Conservation (phyloP, 345 rosid genomes). For the Populus deltoides region DNA sequence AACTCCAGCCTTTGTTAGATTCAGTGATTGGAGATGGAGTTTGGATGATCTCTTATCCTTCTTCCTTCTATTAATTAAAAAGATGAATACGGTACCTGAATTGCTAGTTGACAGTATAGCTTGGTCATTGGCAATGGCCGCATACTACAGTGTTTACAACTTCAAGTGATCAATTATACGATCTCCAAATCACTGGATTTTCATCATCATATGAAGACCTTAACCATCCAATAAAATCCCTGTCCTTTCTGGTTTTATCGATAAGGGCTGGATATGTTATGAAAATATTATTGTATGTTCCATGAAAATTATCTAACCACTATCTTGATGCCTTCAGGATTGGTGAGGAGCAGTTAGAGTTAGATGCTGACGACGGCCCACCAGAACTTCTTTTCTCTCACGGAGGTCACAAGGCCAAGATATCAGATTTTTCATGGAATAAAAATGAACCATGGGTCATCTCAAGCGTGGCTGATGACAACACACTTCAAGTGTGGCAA, state of each 20-base stretch:
- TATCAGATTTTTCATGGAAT: conserved; percentile 87
- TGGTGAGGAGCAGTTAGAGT: conserved; percentile 75
- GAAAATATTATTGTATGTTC: neutral
- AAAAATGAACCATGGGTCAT: conserved; percentile 67
- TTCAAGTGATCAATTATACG: neutral
- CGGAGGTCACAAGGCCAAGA: conserved; percentile 80
- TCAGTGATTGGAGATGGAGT: no score
- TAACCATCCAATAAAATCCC: neutral
- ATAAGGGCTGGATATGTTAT: neutral
- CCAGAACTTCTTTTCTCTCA: conserved; percentile 82
- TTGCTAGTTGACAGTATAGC: neutral
- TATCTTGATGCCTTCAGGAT: conserved; percentile 39
- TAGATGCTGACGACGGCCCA: conserved; percentile 82
- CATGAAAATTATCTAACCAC: neutral
- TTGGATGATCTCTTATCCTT: neutral
- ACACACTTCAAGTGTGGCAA: conserved; percentile 71
- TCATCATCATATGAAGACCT: neutral
- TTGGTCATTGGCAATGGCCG: neutral
- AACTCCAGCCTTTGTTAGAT: neutral
- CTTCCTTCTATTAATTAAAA: neutral
- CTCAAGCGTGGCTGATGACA: conserved; percentile 78
- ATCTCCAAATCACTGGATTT: neutral
- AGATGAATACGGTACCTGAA: neutral
- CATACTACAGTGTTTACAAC: neutral
- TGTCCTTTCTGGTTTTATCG: neutral